Base-by-base conservation (phyloP, 805 yeast species). In the Saturnispora gosingensis region DNA sequence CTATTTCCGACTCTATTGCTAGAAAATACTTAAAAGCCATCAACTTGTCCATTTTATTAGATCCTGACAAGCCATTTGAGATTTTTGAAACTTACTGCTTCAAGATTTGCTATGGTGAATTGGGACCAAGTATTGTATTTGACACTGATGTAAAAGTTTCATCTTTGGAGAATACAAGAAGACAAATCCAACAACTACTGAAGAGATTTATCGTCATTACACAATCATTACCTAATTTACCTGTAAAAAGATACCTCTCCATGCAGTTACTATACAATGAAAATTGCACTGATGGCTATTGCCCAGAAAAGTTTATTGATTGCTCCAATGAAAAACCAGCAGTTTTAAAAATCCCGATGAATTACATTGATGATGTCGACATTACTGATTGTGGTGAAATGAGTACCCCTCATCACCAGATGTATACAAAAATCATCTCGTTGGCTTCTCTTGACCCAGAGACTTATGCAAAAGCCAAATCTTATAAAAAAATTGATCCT, bases 21-120 rank as follows among this genome's bases (percentile, higher is more conserved):
- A 57, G 61, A 27, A 69, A 72, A 30, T 74, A 70, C 53, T 59
- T 80, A 39, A 67, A 71, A 51, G 73, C 76, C 0, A 52, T 80
- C 30, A 70, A 75, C 46, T 62, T 81, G 24, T 74, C 75, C 0
- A 70, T 80, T 5, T 69, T 72, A 48, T 57, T 72, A 7, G 74
- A 77, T 55, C 72, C 71, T 35, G 54, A 58, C 3, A 61, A 68
- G 4, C 81, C 82, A 3, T 60, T 62, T 4, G 69, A 70, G 0
- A 56, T 79, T 5, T 61, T 66, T 40, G 87, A 82, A 59, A 72
- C 74, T 16, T 81, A 81, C 58, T 62, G 74, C 5, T 80, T 81
- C 54, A 64, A 66, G 11, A 66, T 81, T 35, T 68, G 68, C 34
- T 80, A 80, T 57, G 61, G 60, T 13, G 59, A 62, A 30, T 28